Evolutionary conservation across 371 early-diverging fungal genomes (phyloP).

Genomic region (Apophysomyces ossiformis): DNA sequence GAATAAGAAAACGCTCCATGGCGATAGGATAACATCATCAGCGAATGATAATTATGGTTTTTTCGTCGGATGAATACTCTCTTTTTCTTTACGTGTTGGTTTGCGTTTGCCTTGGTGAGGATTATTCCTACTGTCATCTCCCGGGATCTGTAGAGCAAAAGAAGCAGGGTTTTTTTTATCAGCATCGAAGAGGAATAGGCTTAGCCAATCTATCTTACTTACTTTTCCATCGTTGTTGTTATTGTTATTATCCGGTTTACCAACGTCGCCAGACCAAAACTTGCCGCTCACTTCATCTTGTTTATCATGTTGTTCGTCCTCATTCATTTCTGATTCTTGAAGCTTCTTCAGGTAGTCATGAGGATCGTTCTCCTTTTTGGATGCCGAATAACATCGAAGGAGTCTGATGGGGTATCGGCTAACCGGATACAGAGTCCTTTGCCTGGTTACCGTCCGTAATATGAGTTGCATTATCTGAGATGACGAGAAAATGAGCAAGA

Average conservation of each 20-base stretch:
- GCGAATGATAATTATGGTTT: not conserved
- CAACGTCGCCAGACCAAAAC: conserved; percentile 2
- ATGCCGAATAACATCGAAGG: not conserved
- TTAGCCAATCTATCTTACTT: no score
- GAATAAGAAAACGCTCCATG: no score
- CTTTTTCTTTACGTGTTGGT: conserved; percentile 6
- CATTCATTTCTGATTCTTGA: not conserved
- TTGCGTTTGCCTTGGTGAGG: conserved; percentile 6
- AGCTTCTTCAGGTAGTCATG: not conserved
- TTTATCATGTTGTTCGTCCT: not conserved
- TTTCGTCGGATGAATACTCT: not conserved
- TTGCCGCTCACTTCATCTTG: not conserved
- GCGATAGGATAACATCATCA: no score
- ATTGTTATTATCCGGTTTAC: not conserved
- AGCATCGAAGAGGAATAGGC: no score
- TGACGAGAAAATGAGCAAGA: not conserved
- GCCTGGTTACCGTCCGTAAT: not conserved
- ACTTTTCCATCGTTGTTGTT: no score
- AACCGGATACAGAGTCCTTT: not conserved
- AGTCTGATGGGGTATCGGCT: not conserved
- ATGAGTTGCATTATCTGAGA: not conserved
- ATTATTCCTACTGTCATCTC: not conserved
- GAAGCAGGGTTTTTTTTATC: no score
- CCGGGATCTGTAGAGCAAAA: no score
- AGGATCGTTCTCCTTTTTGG: not conserved